These are phyloP conservation scores for Jackrogersella minutella DNA, from an alignment of 495 filamentous ascomycete genomes.

Conservation along the genomic window DNA sequence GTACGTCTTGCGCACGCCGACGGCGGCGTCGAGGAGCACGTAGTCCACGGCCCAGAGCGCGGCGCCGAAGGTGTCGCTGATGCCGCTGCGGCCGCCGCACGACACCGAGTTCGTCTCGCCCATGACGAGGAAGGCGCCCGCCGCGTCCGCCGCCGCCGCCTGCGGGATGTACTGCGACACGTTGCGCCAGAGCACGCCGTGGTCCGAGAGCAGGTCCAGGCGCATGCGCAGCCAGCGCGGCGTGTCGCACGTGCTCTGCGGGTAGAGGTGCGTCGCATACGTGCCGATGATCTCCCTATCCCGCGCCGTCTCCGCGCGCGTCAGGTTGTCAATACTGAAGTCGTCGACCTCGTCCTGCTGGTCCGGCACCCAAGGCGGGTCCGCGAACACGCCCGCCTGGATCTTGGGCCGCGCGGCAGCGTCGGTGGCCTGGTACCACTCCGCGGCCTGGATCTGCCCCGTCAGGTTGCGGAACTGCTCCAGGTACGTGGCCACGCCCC, in stretches of 20 bases:
- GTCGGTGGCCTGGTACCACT: conserved; percentile 32
- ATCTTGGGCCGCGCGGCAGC: conserved; percentile 25
- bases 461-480: conserved; percentile 42
- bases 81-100: conserved; percentile 44
- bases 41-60: conserved; percentile 52
- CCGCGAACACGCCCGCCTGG: conserved; percentile 44
- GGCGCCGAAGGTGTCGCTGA: conserved; percentile 49
- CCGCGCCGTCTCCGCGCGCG: conserved; percentile 62
- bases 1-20: conserved; percentile 46
- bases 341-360: conserved; percentile 46
- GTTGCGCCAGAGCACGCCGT: conserved; percentile 41
- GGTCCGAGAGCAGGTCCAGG: conserved; percentile 41
- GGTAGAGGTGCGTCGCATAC: conserved; percentile 45
- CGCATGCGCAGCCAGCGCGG: conserved; percentile 39
- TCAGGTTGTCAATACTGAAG: conserved; percentile 43
- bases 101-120: conserved; percentile 52
- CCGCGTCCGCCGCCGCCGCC: conserved; percentile 39
- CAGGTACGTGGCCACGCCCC: conserved; percentile 38
- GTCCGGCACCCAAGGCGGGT: conserved; percentile 45
- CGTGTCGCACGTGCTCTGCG: conserved; percentile 44
- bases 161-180: conserved; percentile 42
- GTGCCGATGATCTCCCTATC: conserved; percentile 52
- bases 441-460: conserved; percentile 31
- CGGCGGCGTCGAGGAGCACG: conserved; percentile 44
- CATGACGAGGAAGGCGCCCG: conserved; percentile 45